Percentiles rank a stretch among this genome's conserved stretches.
Conservation (phyloP, 1,139 yeast genomes). For the Blastobotrys buckinghamii region DNA sequence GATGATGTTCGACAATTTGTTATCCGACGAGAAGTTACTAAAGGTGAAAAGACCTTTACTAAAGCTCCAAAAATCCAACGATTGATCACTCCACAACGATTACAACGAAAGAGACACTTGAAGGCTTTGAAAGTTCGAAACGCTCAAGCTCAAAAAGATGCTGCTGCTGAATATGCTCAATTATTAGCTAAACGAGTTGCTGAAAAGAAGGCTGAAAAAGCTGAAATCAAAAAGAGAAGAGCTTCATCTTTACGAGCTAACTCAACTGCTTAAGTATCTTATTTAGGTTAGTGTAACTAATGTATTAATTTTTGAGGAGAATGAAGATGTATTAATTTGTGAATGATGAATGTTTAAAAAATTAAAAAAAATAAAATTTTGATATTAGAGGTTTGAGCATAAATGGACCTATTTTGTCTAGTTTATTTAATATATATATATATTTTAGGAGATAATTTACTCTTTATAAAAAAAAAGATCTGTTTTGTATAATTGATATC, state of each 20-base stretch:
- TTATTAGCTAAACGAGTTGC: constrained; percentile 96
- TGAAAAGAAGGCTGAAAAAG: constrained; percentile 96
- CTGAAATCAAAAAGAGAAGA: constrained; percentile 98
- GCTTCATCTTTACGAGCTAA: constrained; percentile 84
- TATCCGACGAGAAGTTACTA: constrained; percentile 95
- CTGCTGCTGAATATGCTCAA: constrained; percentile 99
- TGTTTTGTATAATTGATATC: too few relatives aligned
- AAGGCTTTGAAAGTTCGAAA: constrained; percentile 90
- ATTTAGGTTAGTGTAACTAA: background rate
- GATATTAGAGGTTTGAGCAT: background rate
- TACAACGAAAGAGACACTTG: constrained; percentile 99
- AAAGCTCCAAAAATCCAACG: constrained; percentile 99
- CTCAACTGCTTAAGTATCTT: constrained; percentile 25
- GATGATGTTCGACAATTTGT: constrained; percentile 94
- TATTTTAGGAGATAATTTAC: too few relatives aligned
- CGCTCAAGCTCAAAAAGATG: constrained; percentile 99
- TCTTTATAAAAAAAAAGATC: too few relatives aligned
- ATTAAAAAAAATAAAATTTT: background rate
- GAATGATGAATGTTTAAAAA: background rate
- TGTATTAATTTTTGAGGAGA: background rate
- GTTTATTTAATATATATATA: background rate
- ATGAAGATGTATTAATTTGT: too few relatives aligned
- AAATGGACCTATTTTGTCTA: background rate
- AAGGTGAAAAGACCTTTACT: constrained; percentile 98
- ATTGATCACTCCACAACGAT: constrained; percentile 97